Conservation (phyloP, 2,329 filamentous ascomycete genomes). For the Aspergillus fumigatiaffinis region DNA sequence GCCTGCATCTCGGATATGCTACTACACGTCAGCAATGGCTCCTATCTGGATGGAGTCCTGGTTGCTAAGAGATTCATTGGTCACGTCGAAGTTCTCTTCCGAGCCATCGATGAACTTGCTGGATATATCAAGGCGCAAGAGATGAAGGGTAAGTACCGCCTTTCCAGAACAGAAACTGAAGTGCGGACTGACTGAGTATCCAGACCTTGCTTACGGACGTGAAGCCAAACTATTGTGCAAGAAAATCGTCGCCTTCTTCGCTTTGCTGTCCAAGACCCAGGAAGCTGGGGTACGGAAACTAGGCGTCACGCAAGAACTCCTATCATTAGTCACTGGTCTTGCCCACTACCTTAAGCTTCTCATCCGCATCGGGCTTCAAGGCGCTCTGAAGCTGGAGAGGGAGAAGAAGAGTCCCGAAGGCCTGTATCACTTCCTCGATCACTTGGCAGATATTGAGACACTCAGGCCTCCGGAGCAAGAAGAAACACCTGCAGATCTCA, state of each 20-base stretch:
- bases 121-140: slow-evolving; percentile 63
- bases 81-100: slow-evolving; percentile 91
- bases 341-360: slow-evolving; percentile 97
- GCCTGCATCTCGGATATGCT: slow-evolving; percentile 99
- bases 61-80: slow-evolving; percentile 95
- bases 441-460: slow-evolving; percentile 77
- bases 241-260: slow-evolving; percentile 98
- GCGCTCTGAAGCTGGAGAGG: slow-evolving; percentile 83
- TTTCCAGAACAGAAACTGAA: slow-evolving; percentile 17
- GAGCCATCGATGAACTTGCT: slow-evolving; percentile 81
- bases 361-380: slow-evolving; percentile 94
- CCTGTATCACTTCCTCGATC: slow-evolving; percentile 76
- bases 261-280: slow-evolving; percentile 88
- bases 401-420: slow-evolving; percentile 72
- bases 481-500: slow-evolving; percentile 59
- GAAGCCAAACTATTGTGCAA: slow-evolving; percentile 99
- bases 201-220: slow-evolving; percentile 82
- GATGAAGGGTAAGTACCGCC: slow-evolving; percentile 63
- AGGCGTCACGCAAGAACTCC: slow-evolving; percentile 93
- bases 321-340: slow-evolving; percentile 93
- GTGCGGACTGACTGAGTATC: slow-evolving; percentile 1
- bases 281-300: slow-evolving; percentile 85
- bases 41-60: slow-evolving; percentile 90
- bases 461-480: slow-evolving; percentile 63
- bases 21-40: slow-evolving; percentile 94